Evolutionary conservation across 2,329 filamentous ascomycete species (phyloP), one percentile per base, ranked within the genome.

Genomic region (Fusarium devonianum): DNA sequence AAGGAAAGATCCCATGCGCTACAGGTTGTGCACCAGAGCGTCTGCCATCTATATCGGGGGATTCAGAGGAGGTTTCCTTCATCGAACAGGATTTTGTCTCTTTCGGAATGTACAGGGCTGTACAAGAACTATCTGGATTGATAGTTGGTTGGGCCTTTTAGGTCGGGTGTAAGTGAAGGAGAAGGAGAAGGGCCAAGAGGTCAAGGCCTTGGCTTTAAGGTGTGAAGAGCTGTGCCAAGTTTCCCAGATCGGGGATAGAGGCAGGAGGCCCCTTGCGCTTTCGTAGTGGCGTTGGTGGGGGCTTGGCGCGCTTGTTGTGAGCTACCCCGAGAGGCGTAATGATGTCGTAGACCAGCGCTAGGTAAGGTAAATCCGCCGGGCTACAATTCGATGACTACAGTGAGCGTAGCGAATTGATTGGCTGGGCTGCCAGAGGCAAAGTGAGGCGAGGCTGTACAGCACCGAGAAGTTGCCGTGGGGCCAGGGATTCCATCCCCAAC

Each of bases 31-130:
- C 75, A 80, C 75, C 78, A 73, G 78, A 80, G 76, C 76, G 75
- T 75, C 77, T 75, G 76, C 75, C 76, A 78, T 81, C 76, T 82
- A 75, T 75, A 70, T 76, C 74, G 71, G 78, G 75, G 67, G 75
- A 70, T 60, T 79, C 75, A 73, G 78, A 71, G 62, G 75, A 81
- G 73, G 73, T 73, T 79, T 83, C 74, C 80, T 82, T 85, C 82
- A 85, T 85, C 81, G 82, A 84, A 76, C 66, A 73, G 75, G 60
- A 39, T 53, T 62, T 54, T 30, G n/a, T 33, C 26, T 48, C 46
- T 17, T 7, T 22, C 29, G 7, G 21, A 32, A 34, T 37, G 41
- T 37, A 42, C 53, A 41, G 37, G 36, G 26, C 29, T 29, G 28
- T 22, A 47, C 30, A 28, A 21, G 32, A 26, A 29, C n/a, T 38